A percentile compares a stretch with the other conserved stretches of the same genome.
These are phyloP conservation scores for Skeletonema marinoi DNA, from an alignment of 108 stramenopile species.

Conservation along the genomic window DNA sequence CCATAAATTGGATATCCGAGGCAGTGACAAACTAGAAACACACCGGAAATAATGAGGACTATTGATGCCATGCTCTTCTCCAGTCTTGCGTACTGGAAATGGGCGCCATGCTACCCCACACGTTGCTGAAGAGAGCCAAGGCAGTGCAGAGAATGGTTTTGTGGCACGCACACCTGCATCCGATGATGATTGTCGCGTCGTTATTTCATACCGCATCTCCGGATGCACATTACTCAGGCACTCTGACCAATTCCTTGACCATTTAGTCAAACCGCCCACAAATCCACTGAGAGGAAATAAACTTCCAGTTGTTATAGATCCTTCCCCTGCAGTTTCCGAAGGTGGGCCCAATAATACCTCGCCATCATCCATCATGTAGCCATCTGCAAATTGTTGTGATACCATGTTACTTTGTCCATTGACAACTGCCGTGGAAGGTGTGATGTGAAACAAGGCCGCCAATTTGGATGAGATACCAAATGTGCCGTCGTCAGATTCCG, in stretches of 20 bases:
- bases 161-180: constrained; percentile 7
- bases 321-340: constrained; percentile 4
- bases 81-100: constrained; percentile 21
- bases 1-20: constrained; percentile 10
- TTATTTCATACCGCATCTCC: constrained; percentile 31
- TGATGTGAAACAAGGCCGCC: constrained; percentile 36
- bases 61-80: constrained; percentile 27
- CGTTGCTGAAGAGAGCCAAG: constrained; percentile 31
- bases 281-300: constrained; percentile 6
- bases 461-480: constrained; percentile 30
- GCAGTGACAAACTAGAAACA: constrained; percentile 9
- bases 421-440: background rate
- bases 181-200: background rate
- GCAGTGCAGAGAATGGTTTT: constrained; percentile 22
- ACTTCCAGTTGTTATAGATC: background rate
- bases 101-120: constrained; percentile 35
- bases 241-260: constrained; percentile 14
- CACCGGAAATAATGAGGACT: constrained; percentile 19
- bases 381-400: constrained; percentile 21
- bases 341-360: constrained; percentile 19
- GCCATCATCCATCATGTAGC: constrained; percentile 42
- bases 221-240: constrained; percentile 28
- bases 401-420: background rate
- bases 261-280: background rate
- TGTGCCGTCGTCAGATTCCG: constrained; percentile 9